Percentiles rank a stretch among this genome's conserved stretches.
These are phyloP conservation scores for Xylaria bambusicola DNA, from an alignment of 495 filamentous ascomycete species.

Conservation along the genomic window DNA sequence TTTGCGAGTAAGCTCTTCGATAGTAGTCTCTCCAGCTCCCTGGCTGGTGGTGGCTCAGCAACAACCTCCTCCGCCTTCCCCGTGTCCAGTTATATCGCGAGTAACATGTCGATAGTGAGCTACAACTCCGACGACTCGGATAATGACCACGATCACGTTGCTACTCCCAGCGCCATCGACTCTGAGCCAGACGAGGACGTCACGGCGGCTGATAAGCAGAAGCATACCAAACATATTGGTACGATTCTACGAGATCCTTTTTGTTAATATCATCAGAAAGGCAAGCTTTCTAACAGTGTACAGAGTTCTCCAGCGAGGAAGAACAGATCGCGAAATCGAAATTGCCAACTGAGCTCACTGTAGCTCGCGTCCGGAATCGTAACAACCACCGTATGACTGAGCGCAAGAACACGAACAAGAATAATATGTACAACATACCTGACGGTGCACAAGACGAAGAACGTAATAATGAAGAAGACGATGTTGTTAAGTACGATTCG, in stretches of 20 bases:
- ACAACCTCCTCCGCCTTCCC: conserved; percentile 16
- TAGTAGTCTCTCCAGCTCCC: conserved; percentile 11
- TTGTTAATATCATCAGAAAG: not conserved
- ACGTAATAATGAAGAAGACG: no score
- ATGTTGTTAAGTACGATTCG: not conserved
- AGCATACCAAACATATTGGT: conserved; percentile 19
- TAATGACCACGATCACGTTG: not conserved
- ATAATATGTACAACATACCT: conserved; percentile 1
- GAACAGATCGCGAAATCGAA: not conserved
- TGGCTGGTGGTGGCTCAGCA: conserved; percentile 12
- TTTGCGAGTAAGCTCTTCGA: conserved; percentile 28
- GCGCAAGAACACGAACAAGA: not conserved
- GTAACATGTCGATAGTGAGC: conserved; percentile 31
- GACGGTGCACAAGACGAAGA: not conserved
- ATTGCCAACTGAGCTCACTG: not conserved
- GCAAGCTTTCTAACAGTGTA: conserved; percentile 7
- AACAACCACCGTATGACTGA: not conserved
- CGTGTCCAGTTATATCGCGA: conserved; percentile 17
- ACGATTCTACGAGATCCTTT: not conserved
- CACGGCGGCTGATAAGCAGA: conserved; percentile 10
- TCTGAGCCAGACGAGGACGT: conserved; percentile 5
- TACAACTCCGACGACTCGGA: conserved; percentile 17
- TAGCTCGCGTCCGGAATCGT: not conserved
- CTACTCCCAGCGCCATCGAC: not conserved
- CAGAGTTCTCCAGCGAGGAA: conserved; percentile 23